Evolutionary conservation across 352 stramenopile species (phyloP), one percentile per base, ranked within the genome.

Genomic region (Phytophthora tubulina): DNA sequence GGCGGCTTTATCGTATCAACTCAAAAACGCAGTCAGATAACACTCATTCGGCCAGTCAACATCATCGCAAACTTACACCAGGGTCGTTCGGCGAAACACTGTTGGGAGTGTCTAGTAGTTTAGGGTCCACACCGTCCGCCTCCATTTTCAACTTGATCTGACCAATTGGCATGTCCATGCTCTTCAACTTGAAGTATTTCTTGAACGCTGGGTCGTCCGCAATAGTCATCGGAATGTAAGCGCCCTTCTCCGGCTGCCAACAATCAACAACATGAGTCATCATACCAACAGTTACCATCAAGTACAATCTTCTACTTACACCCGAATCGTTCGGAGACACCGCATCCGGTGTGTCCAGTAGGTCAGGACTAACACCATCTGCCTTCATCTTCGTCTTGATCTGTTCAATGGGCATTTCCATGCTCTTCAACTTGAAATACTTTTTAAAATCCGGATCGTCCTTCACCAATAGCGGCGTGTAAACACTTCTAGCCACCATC

Each of bases 71-170:
- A 84, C 86, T 51, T 80, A 95, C 89, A 8, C 89, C 89, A 57
- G 76, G 81, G 30, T 96, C 88, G 58, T 96, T 93, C n/a, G 88
- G 88, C 0, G 88, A 97, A 6, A 85, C 71, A 32, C 71, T 81
- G 45, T 76, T 81, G 3, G 88, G 85, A 8, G 81, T 84, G 49
- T 95, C 86, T 3, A 97, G 69, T 32, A 95, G 60, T 13, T 75
- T 60, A 2, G 90, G 76, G 48, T 95, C 85, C 1, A 95, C 64
- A 6, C 89, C 88, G 13, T 96, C 90, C 0, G 81, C 82, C 63
- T 94, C 82, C 86, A 97, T 97, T 70, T 96, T 95, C 56, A 94
- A 61, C 61, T 93, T 94, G 70, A 97, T 94, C 48, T 96, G 83
- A 17, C 93, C 84, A 13, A 91, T 48, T 1, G 88, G 78, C 89